Conservation (phyloP, 225 moss, liverwort and hornwort genomes). For the Takakia lepidozioides region DNA sequence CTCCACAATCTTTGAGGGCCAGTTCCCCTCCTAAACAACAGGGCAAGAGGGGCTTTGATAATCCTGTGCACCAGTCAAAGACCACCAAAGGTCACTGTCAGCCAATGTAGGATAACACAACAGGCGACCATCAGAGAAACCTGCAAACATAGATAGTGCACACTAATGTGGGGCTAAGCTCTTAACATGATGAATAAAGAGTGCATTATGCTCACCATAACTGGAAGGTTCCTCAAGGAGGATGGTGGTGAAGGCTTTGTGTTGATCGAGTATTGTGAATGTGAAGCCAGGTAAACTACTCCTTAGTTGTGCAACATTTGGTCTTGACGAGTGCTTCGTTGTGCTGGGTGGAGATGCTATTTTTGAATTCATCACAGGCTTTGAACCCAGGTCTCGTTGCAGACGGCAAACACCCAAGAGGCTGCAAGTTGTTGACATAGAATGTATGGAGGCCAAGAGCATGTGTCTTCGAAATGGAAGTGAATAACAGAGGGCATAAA, state of each 20-base stretch:
- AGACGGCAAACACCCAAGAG: conserved; percentile 42
- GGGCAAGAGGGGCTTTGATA: conserved; percentile 20
- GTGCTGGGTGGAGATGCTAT: conserved; percentile 21
- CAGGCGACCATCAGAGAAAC: no score
- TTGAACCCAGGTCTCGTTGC: conserved; percentile 24
- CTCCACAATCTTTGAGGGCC: conserved; percentile 32
- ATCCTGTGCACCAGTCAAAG: no score
- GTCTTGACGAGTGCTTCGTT: conserved; percentile 24
- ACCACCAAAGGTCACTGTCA: not conserved
- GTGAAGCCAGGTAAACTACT: conserved; percentile 18
- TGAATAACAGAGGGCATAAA: no score
- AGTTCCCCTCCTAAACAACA: conserved; percentile 38
- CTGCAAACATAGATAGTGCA: conserved; percentile 9
- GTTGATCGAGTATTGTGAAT: conserved; percentile 27
- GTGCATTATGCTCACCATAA: conserved; percentile 23
- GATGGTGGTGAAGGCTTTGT: conserved; percentile 24
- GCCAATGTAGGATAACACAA: no score
- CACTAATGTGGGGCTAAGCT: not conserved
- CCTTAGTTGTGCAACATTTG: conserved; percentile 23
- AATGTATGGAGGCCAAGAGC: conserved; percentile 33
- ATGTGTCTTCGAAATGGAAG: no score
- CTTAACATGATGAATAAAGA: not conserved
- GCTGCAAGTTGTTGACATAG: conserved; percentile 37
- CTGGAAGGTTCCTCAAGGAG: conserved; percentile 28
- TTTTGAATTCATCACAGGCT: conserved; percentile 20